Conservation (phyloP, 31 red algal species). For the Odonthalia washingtoniensis region DNA sequence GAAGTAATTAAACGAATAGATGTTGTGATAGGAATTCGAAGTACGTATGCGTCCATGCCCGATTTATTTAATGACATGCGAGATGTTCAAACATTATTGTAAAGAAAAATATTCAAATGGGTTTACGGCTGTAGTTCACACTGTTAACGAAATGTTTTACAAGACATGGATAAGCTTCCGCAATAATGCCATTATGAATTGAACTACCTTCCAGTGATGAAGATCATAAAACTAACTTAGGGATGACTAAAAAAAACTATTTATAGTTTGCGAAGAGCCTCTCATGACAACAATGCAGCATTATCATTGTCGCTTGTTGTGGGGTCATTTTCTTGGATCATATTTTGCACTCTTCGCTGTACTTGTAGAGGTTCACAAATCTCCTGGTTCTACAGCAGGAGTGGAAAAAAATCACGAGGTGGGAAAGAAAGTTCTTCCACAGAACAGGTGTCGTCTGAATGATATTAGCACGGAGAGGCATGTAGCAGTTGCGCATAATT, state of each 20-base stretch:
- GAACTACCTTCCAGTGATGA: background rate
- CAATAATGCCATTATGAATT: conserved; percentile 1
- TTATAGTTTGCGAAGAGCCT: background rate
- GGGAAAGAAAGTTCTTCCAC: background rate
- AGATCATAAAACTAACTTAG: background rate
- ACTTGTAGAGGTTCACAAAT: background rate
- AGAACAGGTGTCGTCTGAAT: background rate
- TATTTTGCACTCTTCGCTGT: background rate
- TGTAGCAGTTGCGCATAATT: background rate
- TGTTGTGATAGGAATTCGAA: background rate
- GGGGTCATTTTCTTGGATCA: background rate
- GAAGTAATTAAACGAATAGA: no score
- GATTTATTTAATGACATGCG: conserved; percentile 35
- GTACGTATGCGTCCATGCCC: conserved; percentile 22
- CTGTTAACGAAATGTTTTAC: conserved; percentile 32
- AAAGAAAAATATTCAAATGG: conserved; percentile 39
- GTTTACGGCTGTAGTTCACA: conserved; percentile 36
- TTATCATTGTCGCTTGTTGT: conserved; percentile 9
- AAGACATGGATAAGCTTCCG: conserved; percentile 22
- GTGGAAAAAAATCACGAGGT: conserved; percentile 42
- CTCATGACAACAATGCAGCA: background rate
- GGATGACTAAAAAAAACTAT: background rate
- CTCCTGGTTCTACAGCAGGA: background rate
- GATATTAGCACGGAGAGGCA: background rate
- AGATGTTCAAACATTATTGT: background rate